Evolutionary conservation across 805 yeast genomes (phyloP).

Genomic region (Kluyveromyces dobzhanskii): DNA sequence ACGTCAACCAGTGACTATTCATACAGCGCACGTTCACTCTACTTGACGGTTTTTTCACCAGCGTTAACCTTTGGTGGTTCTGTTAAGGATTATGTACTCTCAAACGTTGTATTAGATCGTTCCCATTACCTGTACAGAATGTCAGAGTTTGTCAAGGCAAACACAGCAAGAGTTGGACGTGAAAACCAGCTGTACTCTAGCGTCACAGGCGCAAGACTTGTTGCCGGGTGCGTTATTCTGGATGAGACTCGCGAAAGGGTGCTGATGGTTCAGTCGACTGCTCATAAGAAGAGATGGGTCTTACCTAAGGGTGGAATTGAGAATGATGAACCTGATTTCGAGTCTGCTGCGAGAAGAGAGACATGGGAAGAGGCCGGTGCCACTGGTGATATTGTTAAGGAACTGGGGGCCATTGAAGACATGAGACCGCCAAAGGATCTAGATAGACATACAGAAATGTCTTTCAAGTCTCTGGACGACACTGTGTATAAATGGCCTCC

Average conservation of each 20-base stretch:
- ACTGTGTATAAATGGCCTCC: slow-evolving; percentile 43
- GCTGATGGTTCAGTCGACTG: slow-evolving; percentile 70
- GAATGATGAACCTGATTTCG: slow-evolving; percentile 51
- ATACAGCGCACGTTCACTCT: no score
- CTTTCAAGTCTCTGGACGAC: slow-evolving; percentile 16
- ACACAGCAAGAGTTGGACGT: slow-evolving; percentile 46
- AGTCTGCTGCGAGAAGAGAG: slow-evolving; percentile 65
- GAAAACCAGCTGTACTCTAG: slow-evolving; percentile 50
- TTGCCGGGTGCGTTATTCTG: slow-evolving; percentile 86
- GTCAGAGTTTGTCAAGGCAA: slow-evolving; percentile 24
- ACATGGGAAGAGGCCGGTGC: slow-evolving; percentile 99
- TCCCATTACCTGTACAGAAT: no score
- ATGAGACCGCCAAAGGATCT: slow-evolving; percentile 41
- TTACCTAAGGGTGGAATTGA: slow-evolving; percentile 96
- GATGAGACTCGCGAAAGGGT: slow-evolving; percentile 50
- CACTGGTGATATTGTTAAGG: slow-evolving; percentile 47
- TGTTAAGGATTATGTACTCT: no score
- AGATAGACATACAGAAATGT: slow-evolving; percentile 21
- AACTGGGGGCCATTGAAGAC: slow-evolving; percentile 64
- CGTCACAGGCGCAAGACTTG: slow-evolving; percentile 68
- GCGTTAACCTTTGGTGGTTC: no score
- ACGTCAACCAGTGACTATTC: no score
- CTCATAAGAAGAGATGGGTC: slow-evolving; percentile 67
- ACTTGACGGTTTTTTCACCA: no score
- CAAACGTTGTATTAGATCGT: no score